Percentiles rank a stretch among this genome's conserved stretches.
These are phyloP conservation scores for Nematodospora valgi DNA, from an alignment of 805 yeast species.

Conservation along the genomic window DNA sequence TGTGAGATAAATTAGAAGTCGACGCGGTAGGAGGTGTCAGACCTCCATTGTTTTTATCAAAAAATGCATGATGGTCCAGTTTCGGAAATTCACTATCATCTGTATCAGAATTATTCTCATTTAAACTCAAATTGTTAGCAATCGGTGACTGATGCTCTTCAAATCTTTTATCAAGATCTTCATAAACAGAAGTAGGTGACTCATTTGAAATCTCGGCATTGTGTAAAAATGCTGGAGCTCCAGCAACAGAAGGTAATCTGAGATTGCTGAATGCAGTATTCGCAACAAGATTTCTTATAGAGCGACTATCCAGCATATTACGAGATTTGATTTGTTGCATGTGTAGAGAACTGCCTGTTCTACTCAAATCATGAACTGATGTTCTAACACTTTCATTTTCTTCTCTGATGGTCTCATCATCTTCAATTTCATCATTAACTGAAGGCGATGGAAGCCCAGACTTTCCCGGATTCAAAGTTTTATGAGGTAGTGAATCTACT, in stretches of 20 bases:
- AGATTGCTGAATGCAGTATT: constrained; percentile 33
- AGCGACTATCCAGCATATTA: constrained; percentile 1
- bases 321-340: neutral
- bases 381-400: neutral
- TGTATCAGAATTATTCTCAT: neutral
- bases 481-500: neutral
- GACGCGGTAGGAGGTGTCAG: neutral
- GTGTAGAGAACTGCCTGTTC: neutral
- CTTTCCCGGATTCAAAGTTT: neutral
- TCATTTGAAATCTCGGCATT: too few relatives aligned
- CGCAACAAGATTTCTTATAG: constrained; percentile 12
- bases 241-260: constrained; percentile 13
- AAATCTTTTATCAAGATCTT: too few relatives aligned
- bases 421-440: neutral
- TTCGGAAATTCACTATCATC: constrained; percentile 1
- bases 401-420: neutral
- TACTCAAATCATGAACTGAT: neutral
- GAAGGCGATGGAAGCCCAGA: neutral
- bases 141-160: neutral
- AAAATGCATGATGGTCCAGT: neutral
- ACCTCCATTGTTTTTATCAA: neutral
- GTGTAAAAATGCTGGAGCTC: neutral
- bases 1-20: neutral
- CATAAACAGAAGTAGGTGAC: neutral
- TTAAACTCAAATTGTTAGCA: neutral